Evolutionary conservation across 169 alveolate genomes (phyloP).

Genomic region (Perkinsus chesapeaki): DNA sequence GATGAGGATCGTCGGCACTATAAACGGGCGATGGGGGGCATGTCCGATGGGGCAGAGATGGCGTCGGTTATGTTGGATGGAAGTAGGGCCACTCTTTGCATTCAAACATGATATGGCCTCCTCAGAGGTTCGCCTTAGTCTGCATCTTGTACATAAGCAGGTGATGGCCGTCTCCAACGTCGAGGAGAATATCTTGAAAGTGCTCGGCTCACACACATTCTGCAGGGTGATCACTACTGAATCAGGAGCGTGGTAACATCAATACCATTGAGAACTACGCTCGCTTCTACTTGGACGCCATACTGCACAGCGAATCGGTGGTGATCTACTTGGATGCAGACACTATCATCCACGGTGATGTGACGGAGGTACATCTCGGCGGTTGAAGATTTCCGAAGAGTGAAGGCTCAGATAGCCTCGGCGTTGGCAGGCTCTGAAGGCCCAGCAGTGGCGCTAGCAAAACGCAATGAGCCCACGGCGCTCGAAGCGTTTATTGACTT

Average conservation of each 20-base stretch:
- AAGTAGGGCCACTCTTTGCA: not conserved
- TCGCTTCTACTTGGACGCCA: not conserved
- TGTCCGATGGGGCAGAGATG: not conserved
- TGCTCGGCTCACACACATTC: not conserved
- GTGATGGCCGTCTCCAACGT: not conserved
- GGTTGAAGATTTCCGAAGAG: not conserved
- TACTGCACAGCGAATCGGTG: not conserved
- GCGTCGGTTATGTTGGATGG: not conserved
- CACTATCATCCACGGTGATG: not conserved
- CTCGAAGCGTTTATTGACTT: not conserved
- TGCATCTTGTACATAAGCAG: not conserved
- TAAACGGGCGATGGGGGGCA: not conserved
- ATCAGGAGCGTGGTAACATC: not conserved
- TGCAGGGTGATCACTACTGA: not conserved
- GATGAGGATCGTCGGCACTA: not conserved
- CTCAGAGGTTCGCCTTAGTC: not conserved
- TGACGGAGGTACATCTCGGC: not conserved
- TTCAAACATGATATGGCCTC: not conserved
- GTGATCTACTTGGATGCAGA: not conserved
- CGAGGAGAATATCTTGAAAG: not conserved
- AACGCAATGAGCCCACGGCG: not conserved
- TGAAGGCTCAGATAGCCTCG: not conserved
- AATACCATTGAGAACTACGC: not conserved
- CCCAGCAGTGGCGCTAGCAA: not conserved
- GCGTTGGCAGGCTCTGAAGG: not conserved